phyloP scores from a whole-genome alignment of 768 basidiomycete genomes.

The Suillus occidentalis region DNA sequence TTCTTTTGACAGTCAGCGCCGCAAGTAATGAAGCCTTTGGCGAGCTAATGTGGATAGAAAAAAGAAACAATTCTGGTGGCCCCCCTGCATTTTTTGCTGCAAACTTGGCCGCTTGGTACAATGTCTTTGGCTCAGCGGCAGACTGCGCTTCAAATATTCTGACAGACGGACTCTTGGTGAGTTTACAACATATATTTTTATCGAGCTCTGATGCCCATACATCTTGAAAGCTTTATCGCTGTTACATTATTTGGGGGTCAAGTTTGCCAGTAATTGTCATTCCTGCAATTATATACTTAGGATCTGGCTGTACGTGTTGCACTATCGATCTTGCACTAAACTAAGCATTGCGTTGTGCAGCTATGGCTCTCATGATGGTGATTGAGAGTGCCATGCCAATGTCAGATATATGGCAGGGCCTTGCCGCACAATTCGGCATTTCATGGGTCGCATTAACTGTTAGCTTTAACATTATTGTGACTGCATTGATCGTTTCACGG shows the following conservation, averaged over 20 bases:
- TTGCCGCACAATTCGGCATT: conserved; percentile 3
- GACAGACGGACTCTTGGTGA: conserved; percentile 33
- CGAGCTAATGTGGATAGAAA: conserved; percentile 32
- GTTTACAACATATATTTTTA: conserved; percentile 4
- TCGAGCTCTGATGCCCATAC: background rate
- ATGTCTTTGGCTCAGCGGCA: conserved; percentile 25
- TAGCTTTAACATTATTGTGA: conserved; percentile 5
- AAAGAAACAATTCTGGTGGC: conserved; percentile 29
- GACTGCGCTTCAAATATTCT: conserved; percentile 26
- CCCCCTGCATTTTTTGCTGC: conserved; percentile 27
- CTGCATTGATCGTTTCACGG: background rate
- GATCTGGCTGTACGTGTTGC: background rate
- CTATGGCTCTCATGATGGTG: background rate
- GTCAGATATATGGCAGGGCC: conserved; percentile 1
- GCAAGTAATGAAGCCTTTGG: conserved; percentile 22
- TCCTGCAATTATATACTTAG: conserved; percentile 7
- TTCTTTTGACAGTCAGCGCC: conserved; percentile 25
- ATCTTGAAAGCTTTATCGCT: conserved; percentile 33
- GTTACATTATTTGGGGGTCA: conserved; percentile 31
- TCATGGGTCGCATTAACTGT: conserved; percentile 3
- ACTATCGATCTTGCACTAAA: background rate
- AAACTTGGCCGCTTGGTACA: conserved; percentile 25
- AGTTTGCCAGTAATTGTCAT: conserved; percentile 1
- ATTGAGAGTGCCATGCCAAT: background rate
- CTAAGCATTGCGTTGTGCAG: background rate